Evolutionary conservation across 441 rosid genomes (phyloP).

Genomic region (Daphne laureola): DNA sequence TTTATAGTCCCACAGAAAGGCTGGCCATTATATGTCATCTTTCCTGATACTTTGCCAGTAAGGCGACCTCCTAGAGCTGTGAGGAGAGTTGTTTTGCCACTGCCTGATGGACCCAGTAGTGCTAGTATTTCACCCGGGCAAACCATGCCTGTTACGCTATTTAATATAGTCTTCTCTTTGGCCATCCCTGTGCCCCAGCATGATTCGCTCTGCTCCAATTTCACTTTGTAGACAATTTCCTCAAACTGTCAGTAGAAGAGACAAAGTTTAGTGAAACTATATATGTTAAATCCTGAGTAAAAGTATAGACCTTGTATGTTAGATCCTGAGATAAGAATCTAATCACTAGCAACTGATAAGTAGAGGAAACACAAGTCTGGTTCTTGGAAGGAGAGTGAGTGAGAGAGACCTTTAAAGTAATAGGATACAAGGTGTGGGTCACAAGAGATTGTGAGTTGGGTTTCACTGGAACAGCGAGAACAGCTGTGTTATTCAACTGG

Average conservation of each 20-base stretch:
- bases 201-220: constrained; percentile 40
- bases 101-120: constrained; percentile 94
- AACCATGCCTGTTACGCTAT: constrained; percentile 75
- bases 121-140: constrained; percentile 89
- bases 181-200: constrained; percentile 51
- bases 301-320: background rate
- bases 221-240: constrained; percentile 80
- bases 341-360: background rate
- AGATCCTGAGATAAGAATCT: background rate
- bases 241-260: constrained; percentile 66
- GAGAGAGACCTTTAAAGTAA: constrained; percentile 64
- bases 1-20: constrained; percentile 70
- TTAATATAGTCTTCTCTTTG: constrained; percentile 67
- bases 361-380: background rate
- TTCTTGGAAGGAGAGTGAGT: constrained; percentile 4
- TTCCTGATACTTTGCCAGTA: constrained; percentile 54
- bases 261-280: background rate
- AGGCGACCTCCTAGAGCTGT: constrained; percentile 96
- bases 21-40: constrained; percentile 79
- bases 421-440: constrained; percentile 41
- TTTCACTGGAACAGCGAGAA: constrained; percentile 36
- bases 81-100: constrained; percentile 95
- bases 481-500: constrained; percentile 32
- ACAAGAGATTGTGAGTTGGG: constrained; percentile 37
- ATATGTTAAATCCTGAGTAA: background rate